Conservation (phyloP, 1,284 basidiomycete species). For the Xanthoconium separans region DNA sequence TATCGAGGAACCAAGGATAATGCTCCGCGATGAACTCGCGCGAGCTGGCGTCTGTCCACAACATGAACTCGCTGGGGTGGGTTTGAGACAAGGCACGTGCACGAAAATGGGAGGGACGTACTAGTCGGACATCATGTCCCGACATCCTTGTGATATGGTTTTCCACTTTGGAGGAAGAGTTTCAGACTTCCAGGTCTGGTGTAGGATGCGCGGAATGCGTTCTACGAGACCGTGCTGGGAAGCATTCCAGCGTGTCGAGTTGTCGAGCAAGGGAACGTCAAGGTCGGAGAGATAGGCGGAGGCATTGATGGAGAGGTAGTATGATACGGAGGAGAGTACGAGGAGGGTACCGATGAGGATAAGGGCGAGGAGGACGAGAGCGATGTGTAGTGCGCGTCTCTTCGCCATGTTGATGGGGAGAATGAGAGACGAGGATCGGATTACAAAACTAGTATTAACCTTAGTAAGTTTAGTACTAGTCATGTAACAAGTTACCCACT, state of each 20-base stretch:
- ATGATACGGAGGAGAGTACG: conserved; percentile 88
- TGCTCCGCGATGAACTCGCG: conserved; percentile 86
- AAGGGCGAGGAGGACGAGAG: conserved; percentile 78
- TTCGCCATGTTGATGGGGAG: conserved; percentile 47
- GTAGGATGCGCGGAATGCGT: conserved; percentile 89
- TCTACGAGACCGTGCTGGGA: conserved; percentile 61
- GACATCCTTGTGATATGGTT: conserved; percentile 74
- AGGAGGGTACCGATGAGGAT: conserved; percentile 89
- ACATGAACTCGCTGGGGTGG: conserved; percentile 79
- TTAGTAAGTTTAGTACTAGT: not conserved
- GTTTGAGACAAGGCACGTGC: conserved; percentile 18
- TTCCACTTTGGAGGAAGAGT: conserved; percentile 85
- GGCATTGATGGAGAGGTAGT: conserved; percentile 84
- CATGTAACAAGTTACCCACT: conserved; percentile 20
- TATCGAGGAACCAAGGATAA: conserved; percentile 92
- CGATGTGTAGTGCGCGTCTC: conserved; percentile 63
- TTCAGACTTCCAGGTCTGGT: conserved; percentile 98
- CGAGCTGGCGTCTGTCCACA: conserved; percentile 94
- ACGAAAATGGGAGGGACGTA: conserved; percentile 45
- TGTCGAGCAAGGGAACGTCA: conserved; percentile 66
- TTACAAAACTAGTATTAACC: not conserved
- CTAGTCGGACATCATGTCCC: conserved; percentile 94
- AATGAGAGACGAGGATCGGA: not conserved
- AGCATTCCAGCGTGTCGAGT: conserved; percentile 56
- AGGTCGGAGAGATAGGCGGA: conserved; percentile 77